Conservation (phyloP, 2,329 filamentous ascomycete genomes). For the Ophiocordyceps camponoti-rufipedis region DNA sequence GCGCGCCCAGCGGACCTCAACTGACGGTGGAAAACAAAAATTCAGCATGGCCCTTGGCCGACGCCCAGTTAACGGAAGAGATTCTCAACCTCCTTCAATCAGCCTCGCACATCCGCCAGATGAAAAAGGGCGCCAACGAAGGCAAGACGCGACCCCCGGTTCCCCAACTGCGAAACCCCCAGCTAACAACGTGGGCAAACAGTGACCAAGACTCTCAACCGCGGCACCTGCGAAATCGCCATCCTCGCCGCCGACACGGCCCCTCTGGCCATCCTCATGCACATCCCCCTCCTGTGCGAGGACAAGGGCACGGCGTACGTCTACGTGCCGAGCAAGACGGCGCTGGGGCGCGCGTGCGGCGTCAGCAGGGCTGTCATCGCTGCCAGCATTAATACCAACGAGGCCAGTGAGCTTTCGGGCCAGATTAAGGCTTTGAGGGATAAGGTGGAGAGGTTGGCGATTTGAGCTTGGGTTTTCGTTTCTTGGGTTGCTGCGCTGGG, state of each 20-base stretch:
- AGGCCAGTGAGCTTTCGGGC: conserved; percentile 68
- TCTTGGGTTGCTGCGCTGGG: background rate
- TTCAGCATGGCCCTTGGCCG: conserved; percentile 52
- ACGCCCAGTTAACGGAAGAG: conserved; percentile 58
- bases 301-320: conserved; percentile 52
- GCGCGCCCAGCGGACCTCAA: no score
- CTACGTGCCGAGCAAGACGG: conserved; percentile 61
- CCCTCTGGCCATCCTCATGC: conserved; percentile 74
- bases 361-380: conserved; percentile 79
- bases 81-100: conserved; percentile 71
- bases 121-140: conserved; percentile 83
- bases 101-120: conserved; percentile 45
- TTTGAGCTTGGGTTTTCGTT: conserved; percentile 35
- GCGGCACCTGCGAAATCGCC: conserved; percentile 78
- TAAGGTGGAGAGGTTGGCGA: conserved; percentile 90
- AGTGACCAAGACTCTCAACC: conserved; percentile 71
- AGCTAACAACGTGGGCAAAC: background rate
- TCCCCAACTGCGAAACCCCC: background rate
- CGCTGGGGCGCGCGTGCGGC: conserved; percentile 76
- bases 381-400: conserved; percentile 78
- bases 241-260: conserved; percentile 78
- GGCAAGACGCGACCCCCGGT: conserved; percentile 13
- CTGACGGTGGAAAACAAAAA: background rate
- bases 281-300: conserved; percentile 77
- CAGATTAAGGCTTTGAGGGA: conserved; percentile 83